phyloP scores from a whole-genome alignment of 768 basidiomycete species.

The Suillus variegatus region DNA sequence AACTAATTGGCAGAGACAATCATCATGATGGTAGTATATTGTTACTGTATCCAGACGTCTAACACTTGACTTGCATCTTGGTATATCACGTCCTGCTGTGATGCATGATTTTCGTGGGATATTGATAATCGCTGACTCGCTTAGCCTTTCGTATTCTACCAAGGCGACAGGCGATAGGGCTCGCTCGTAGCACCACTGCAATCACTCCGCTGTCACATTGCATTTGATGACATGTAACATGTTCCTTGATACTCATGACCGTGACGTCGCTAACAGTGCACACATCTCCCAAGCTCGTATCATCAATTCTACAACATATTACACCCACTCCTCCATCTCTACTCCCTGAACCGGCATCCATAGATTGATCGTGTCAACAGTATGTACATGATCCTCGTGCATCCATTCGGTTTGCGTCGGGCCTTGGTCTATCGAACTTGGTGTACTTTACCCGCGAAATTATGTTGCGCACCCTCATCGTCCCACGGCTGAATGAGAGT shows the following conservation, averaged over 20 bases:
- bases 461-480: constrained; percentile 27
- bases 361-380: neutral
- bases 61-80: neutral
- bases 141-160: neutral
- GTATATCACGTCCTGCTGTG: neutral
- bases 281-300: neutral
- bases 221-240: neutral
- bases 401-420: neutral
- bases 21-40: neutral
- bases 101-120: neutral
- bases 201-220: neutral
- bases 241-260: too few species aligned
- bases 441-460: constrained; percentile 6
- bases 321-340: neutral
- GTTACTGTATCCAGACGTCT: neutral
- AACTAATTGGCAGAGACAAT: neutral
- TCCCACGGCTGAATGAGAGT: constrained; percentile 28
- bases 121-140: neutral
- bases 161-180: neutral
- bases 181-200: neutral
- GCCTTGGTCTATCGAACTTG: neutral
- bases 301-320: constrained; percentile 1
- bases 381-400: neutral
- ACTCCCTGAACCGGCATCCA: neutral
- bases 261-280: neutral